Base-by-base conservation (phyloP, 2,329 filamentous ascomycete genomes). In the Monascus ruber region DNA sequence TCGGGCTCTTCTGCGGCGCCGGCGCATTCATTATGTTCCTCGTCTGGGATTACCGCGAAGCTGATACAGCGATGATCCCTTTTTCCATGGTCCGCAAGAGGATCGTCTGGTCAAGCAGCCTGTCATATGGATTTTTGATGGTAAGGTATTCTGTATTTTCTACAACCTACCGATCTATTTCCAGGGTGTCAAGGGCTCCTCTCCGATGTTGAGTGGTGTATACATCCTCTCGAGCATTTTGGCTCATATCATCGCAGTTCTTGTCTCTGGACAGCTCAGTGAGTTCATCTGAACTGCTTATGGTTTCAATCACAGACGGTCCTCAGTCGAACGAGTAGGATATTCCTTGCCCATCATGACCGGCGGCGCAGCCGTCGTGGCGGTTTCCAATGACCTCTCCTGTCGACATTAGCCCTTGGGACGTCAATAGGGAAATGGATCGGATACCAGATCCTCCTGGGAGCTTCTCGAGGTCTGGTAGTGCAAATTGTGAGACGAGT, bases 81-180 rank as follows among this genome's bases (percentile, higher is more conserved):
- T 48, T 56, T 27, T 44, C 48, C 1, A 53, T 68, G 28, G 42
- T 65, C 24, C 44, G 34, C 24, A 43, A 57, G 17, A 48, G 52
- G 1, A 42, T 58, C 8, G 50, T 67, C 17, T 63, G 54, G 52
- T 51, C 50, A 6, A 44, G 44, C 6, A 46, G 43, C 10, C 36
- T 46, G 27, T 47, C 42, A 2, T 17, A 48, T 49, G 45, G 55
- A 52, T 37, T 49, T 56, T 45, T 49, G 49, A 46, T 51, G 42
- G 50, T 37, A 32, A 46, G 31, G 39, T 48, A 56, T 26, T 45
- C 59, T 17, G 45, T 56, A 6, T 47, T 5, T 38, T 45, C 11
- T 62, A 53, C 42, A 63, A 61, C 39, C 45, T 64, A n/a, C 47
- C 59, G 4, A 51, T 66, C 1, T 69, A 63, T 39, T 68, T 68